Evolutionary conservation across 2,329 filamentous ascomycete genomes (phyloP), one percentile per base, ranked within the genome.

Genomic region (Verticillium nubilum): DNA sequence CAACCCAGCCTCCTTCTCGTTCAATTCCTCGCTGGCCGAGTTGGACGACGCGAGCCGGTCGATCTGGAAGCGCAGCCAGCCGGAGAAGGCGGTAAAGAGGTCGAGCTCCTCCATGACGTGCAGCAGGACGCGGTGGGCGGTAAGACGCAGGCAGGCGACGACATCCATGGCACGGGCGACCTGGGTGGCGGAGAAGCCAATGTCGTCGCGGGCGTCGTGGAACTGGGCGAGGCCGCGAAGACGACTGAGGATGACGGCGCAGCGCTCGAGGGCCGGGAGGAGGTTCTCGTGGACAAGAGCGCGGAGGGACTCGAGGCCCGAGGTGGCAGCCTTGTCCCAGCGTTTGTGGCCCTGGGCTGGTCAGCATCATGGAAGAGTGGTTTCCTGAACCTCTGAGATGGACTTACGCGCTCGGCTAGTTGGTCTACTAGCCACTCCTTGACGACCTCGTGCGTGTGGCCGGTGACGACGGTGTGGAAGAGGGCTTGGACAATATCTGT

Each of bases 381-480:
- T n/a, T n/a, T n/a, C n/a, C n/a, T n/a, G n/a, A n/a, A n/a, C n/a
- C n/a, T n/a, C n/a, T 26, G 1, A 57, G 33, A 25, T 35, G 9
- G 29, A 72, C 83, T 68, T 78, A 93, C 91, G 63, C 91, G 80
- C 69, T 96, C 91, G 7, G 86, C 85, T 29, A 97, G 76, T 64
- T 90, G 89, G 68, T 97, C 92, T 4, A 93, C 85, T 1, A 99
- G 80, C 89, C 96, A 99, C 70, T 97, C 92, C 61, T 86, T 87
- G 58, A 98, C 79, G 23, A 86, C 83, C 10, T 85, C 83, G 57
- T 89, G 86, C 27, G 90, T 92, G 68, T 95, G 86, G 0, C 93
- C 93, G 0, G 92, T 96, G 29, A 92, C 86, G 5, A 92, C 89
- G 0, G 94, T 83, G 68, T 97, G 92, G 69, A 91, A 96, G 9